These are phyloP conservation scores for Lachnellula arida DNA, from an alignment of 2,329 filamentous ascomycete genomes.

Conservation along the genomic window DNA sequence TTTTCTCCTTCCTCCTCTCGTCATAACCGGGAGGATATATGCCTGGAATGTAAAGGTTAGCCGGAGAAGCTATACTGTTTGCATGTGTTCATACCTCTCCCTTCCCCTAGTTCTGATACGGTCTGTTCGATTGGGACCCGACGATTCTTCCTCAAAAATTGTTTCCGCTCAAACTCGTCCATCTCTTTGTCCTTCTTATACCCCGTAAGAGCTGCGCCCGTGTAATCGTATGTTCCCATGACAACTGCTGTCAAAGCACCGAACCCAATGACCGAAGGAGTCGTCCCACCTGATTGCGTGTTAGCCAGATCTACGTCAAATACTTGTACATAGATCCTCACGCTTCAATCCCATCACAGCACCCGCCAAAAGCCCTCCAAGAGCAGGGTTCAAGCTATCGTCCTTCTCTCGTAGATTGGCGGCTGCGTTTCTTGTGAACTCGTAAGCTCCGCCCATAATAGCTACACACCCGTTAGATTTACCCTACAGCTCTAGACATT, in stretches of 20 bases:
- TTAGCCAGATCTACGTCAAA: conserved; percentile 8
- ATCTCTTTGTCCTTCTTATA: conserved; percentile 44
- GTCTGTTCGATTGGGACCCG: conserved; percentile 61
- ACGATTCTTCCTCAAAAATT: conserved; percentile 56
- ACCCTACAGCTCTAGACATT: neutral
- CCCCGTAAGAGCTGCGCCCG: conserved; percentile 53
- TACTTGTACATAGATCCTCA: conserved; percentile 33
- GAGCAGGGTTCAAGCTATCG: conserved; percentile 58
- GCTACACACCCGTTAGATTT: conserved; percentile 40
- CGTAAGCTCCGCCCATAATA: conserved; percentile 62
- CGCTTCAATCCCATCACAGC: conserved; percentile 56
- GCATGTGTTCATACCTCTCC: conserved; percentile 52
- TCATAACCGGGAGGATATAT: conserved; percentile 64
- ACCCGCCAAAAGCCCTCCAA: conserved; percentile 63
- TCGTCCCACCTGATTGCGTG: conserved; percentile 47
- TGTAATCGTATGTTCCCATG: conserved; percentile 58
- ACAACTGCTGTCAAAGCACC: conserved; percentile 51
- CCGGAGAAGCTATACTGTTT: neutral
- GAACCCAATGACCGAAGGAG: conserved; percentile 62
- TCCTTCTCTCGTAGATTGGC: conserved; percentile 67
- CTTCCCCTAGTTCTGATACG: conserved; percentile 62
- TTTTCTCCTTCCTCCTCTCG: conserved; percentile 60
- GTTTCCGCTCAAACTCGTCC: conserved; percentile 61
- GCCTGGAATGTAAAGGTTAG: conserved; percentile 40
- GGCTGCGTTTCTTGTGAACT: conserved; percentile 59